Evolutionary conservation across 441 rosid species (phyloP).

Genomic region (Brassica hybrid): DNA sequence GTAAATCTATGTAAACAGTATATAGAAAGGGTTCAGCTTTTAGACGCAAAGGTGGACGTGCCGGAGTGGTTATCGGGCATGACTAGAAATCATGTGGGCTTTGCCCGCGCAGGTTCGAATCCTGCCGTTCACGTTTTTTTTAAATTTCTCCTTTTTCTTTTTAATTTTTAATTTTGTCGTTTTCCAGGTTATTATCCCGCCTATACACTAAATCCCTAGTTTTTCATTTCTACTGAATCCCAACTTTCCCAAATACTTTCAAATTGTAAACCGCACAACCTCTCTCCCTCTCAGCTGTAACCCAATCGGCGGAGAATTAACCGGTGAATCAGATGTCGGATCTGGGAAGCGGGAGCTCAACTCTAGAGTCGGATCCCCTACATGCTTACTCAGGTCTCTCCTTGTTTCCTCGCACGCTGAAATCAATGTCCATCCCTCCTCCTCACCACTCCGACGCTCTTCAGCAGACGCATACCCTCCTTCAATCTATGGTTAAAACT

Average conservation of each 20-base stretch:
- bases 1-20: not conserved
- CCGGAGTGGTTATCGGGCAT: conserved; percentile 82
- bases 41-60: conserved; percentile 55
- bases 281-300: not conserved
- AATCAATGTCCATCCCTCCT: conserved; percentile 47
- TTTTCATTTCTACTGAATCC: not conserved
- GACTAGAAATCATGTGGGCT: conserved; percentile 80
- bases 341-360: conserved; percentile 20
- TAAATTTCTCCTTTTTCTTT: not conserved
- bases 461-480: conserved; percentile 52
- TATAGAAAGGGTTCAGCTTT: not conserved
- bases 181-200: conserved; percentile 10
- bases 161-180: not conserved
- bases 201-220: conserved; percentile 10
- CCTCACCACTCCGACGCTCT: conserved; percentile 47
- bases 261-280: conserved; percentile 13
- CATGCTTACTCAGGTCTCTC: conserved; percentile 55
- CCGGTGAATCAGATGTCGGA: conserved; percentile 33
- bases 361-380: conserved; percentile 54
- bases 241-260: conserved; percentile 23
- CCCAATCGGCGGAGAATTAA: not conserved
- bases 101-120: conserved; percentile 89
- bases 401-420: conserved; percentile 63
- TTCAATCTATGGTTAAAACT: conserved; percentile 58
- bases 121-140: conserved; percentile 78